Evolutionary conservation across 2,329 filamentous ascomycete species (phyloP).

Genomic region (Didymella segeticola): DNA sequence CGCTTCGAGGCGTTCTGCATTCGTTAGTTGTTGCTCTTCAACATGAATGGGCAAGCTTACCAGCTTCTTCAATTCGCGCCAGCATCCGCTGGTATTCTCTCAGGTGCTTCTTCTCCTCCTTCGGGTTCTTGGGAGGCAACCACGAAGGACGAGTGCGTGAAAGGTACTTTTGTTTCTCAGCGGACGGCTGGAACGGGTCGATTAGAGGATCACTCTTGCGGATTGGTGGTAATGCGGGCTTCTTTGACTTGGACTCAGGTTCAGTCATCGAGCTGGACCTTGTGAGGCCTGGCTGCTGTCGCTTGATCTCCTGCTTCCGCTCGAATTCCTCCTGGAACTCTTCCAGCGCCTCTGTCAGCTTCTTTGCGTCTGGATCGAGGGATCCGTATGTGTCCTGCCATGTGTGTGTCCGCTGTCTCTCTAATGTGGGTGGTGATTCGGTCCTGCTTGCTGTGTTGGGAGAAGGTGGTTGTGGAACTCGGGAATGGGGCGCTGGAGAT

Average conservation of each 20-base stretch:
- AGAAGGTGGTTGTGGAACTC: slow-evolving; percentile 28
- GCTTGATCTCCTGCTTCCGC: slow-evolving; percentile 58
- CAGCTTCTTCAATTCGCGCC: slow-evolving; percentile 65
- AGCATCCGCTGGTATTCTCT: slow-evolving; percentile 88
- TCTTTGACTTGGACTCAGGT: slow-evolving; percentile 56
- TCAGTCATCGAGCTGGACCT: slow-evolving; percentile 40
- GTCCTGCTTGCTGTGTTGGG: slow-evolving; percentile 28
- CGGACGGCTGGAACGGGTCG: slow-evolving; percentile 81
- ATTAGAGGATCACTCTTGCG: slow-evolving; percentile 81
- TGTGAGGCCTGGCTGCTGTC: slow-evolving; percentile 53
- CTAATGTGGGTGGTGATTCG: slow-evolving; percentile 30
- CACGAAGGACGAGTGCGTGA: slow-evolving; percentile 80
- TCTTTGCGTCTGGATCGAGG: slow-evolving; percentile 74
- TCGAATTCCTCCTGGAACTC: slow-evolving; percentile 72
- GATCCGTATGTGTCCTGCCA: slow-evolving; percentile 75
- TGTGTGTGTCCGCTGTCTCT: slow-evolving; percentile 69
- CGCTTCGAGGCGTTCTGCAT: slow-evolving; percentile 40
- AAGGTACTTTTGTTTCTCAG: slow-evolving; percentile 84
- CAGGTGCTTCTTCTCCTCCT: slow-evolving; percentile 88
- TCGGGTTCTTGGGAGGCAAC: slow-evolving; percentile 85
- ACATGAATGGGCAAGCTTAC: slow-evolving; percentile 42
- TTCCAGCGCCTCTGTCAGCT: slow-evolving; percentile 80
- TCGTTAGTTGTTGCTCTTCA: slow-evolving; percentile 18
- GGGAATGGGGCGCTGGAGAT: slow-evolving; percentile 35
- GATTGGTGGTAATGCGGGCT: slow-evolving; percentile 65